Percentiles rank a stretch among this genome's conserved stretches.
These are phyloP conservation scores for Annona squamosa DNA, from an alignment of 164 flowering plant species.

Conservation along the genomic window DNA sequence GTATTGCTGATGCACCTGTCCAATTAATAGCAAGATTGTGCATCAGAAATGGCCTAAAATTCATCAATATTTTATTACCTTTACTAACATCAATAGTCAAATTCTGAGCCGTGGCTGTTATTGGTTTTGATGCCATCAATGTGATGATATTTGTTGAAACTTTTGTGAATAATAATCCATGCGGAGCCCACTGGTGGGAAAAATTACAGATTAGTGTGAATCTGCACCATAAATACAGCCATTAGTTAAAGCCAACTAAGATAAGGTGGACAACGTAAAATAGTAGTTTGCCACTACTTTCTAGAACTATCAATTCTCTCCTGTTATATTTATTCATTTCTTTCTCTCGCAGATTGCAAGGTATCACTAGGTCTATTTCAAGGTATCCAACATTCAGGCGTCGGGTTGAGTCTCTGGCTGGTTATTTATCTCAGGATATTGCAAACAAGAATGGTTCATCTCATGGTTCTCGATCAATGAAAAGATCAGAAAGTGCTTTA, in stretches of 20 bases:
- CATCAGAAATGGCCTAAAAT: background rate
- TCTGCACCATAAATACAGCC: background rate
- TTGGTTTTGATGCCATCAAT: background rate
- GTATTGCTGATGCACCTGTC: background rate
- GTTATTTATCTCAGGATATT: conserved; percentile 41
- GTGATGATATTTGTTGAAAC: background rate
- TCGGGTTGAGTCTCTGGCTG: conserved; percentile 38
- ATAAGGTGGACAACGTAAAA: background rate
- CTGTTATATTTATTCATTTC: too few relatives aligned
- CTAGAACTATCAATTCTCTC: background rate
- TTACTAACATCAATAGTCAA: background rate
- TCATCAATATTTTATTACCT: background rate
- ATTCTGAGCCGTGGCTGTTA: background rate
- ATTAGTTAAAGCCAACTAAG: background rate
- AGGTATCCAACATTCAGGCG: conserved; percentile 82
- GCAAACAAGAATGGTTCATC: conserved; percentile 40
- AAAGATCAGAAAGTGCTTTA: conserved; percentile 46
- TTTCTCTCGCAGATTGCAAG: conserved; percentile 48
- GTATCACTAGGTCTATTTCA: conserved; percentile 68
- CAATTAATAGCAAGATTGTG: background rate
- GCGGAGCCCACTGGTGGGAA: background rate
- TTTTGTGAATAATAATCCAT: too few relatives aligned
- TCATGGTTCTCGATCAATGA: conserved; percentile 20
- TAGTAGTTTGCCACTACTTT: background rate
- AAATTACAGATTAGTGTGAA: background rate